Evolutionary conservation across 345 rosid species (phyloP).

Genomic region (Eucalyptus leucophloia): DNA sequence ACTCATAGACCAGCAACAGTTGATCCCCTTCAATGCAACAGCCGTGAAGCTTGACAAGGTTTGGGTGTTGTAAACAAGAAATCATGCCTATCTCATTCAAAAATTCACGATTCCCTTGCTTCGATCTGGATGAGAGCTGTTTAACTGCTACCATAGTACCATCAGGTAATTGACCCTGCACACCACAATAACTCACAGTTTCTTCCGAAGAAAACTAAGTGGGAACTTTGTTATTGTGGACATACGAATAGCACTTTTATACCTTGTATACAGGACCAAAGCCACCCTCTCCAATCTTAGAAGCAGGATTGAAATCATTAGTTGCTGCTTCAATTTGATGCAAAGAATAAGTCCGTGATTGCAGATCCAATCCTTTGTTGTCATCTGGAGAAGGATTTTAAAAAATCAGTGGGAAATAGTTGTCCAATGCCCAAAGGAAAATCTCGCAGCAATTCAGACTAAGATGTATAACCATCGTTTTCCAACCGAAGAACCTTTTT

Average conservation of each 20-base stretch:
- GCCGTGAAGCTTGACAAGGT: slow-evolving; percentile 65
- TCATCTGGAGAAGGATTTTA: neutral
- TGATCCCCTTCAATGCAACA: slow-evolving; percentile 60
- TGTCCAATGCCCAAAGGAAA: neutral
- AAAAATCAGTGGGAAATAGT: neutral
- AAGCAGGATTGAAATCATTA: slow-evolving; percentile 12
- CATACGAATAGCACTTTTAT: neutral
- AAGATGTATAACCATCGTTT: neutral
- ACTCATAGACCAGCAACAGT: slow-evolving; percentile 47
- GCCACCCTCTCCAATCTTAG: slow-evolving; percentile 42
- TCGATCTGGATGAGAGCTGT: slow-evolving; percentile 62
- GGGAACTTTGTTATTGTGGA: neutral
- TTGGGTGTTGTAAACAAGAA: slow-evolving; percentile 59
- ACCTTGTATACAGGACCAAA: slow-evolving; percentile 43
- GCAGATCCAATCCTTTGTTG: slow-evolving; percentile 5
- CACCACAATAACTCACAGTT: neutral
- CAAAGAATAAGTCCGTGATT: slow-evolving; percentile 18
- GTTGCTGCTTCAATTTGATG: slow-evolving; percentile 33
- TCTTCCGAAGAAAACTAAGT: neutral
- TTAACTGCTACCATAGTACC: slow-evolving; percentile 57
- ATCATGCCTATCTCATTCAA: slow-evolving; percentile 59
- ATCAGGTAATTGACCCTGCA: slow-evolving; percentile 30
- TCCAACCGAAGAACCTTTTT: neutral
- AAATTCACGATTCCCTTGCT: slow-evolving; percentile 67
- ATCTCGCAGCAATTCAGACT: neutral